Evolutionary conservation across 1,139 yeast genomes (phyloP).

Genomic region (Ashbya aceris): DNA sequence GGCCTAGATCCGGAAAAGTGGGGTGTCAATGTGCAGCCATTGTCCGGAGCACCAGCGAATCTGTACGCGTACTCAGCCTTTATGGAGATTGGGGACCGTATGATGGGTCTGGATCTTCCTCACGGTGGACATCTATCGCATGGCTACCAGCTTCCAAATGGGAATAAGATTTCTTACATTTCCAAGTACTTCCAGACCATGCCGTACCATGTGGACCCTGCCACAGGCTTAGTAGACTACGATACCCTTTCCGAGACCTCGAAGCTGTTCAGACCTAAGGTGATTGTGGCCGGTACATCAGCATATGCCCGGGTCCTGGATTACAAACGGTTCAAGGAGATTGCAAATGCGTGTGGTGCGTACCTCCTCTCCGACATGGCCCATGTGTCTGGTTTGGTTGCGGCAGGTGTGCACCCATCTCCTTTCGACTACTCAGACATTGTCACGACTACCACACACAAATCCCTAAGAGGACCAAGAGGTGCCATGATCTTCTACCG

Average conservation of each 20-base stretch:
- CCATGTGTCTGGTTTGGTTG: constrained; percentile 87
- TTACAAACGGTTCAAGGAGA: constrained; percentile 78
- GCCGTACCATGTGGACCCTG: constrained; percentile 85
- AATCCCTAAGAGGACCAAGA: constrained; percentile 96
- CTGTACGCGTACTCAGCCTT: constrained; percentile 89
- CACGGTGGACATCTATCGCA: constrained; percentile 97
- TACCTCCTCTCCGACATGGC: constrained; percentile 93
- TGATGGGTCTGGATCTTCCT: constrained; percentile 94
- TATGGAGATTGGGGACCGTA: constrained; percentile 81
- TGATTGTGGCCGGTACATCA: constrained; percentile 92
- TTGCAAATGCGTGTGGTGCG: constrained; percentile 90
- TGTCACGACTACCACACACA: constrained; percentile 95
- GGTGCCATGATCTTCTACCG: constrained; percentile 98
- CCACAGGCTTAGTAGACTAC: constrained; percentile 85
- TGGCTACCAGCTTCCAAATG: constrained; percentile 78
- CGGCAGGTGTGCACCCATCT: constrained; percentile 85
- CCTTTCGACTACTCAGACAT: constrained; percentile 94
- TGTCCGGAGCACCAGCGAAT: constrained; percentile 95
- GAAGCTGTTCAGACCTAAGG: constrained; percentile 81
- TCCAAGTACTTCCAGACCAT: constrained; percentile 94
- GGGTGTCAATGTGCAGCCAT: constrained; percentile 95
- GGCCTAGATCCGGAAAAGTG: constrained; percentile 65
- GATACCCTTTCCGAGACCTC: constrained; percentile 82
- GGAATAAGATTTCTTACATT: constrained; percentile 79
- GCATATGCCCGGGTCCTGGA: constrained; percentile 90